These are phyloP conservation scores for Verbascum thapsus DNA, from an alignment of 257 asterid species.

Conservation along the genomic window DNA sequence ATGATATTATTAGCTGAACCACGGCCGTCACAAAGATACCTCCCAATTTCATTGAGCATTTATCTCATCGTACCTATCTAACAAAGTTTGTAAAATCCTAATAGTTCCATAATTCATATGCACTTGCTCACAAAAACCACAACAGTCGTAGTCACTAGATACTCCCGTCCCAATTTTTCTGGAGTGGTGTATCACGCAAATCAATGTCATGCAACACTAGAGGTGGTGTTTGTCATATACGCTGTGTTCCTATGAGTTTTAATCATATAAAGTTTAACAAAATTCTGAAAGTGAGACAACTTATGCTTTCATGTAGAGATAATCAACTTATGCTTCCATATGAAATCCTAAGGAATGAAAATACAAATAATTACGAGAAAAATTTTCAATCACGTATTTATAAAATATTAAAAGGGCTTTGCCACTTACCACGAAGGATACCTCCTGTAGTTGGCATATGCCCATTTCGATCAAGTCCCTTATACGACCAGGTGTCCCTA, in stretches of 20 bases:
- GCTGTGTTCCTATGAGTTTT: background rate
- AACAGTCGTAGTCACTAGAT: background rate
- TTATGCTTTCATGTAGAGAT: no score
- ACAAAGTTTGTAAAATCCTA: background rate
- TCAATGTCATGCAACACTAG: constrained; percentile 6
- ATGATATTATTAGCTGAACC: background rate
- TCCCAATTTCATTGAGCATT: background rate
- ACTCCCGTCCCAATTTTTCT: no score
- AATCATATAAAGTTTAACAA: constrained; percentile 3
- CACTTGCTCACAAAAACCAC: background rate
- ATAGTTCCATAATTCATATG: background rate
- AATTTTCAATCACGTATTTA: background rate
- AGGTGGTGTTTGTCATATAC: background rate
- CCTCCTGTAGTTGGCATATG: constrained; percentile 70
- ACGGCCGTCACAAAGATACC: background rate
- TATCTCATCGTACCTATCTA: background rate
- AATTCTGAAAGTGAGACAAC: no score
- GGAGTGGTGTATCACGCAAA: no score
- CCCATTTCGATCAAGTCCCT: constrained; percentile 93
- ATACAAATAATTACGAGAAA: no score
- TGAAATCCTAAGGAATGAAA: no score
- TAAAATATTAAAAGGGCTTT: constrained; percentile 1
- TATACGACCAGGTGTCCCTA: constrained; percentile 98
- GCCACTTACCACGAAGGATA: constrained; percentile 85
- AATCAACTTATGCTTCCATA: no score